Evolutionary conservation across 2,329 filamentous ascomycete species (phyloP).

Genomic region (Exophiala bonariae): DNA sequence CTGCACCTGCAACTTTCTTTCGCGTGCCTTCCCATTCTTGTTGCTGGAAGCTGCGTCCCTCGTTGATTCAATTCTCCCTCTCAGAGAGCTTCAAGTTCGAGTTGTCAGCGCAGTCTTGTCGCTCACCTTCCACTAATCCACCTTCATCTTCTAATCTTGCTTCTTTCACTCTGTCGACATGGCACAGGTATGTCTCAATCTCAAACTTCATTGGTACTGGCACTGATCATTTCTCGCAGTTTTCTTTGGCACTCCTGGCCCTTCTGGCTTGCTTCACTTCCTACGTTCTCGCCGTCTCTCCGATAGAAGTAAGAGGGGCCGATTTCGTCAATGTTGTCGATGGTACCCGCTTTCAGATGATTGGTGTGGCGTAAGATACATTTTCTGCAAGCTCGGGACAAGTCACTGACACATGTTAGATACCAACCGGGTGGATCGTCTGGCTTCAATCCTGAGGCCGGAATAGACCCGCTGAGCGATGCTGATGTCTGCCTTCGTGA

Average conservation of each 20-base stretch:
- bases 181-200: conserved; percentile 18
- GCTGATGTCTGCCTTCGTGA: conserved; percentile 60
- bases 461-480: conserved; percentile 58
- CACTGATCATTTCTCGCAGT: conserved; percentile 6
- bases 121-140: conserved; percentile 3
- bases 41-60: conserved; percentile 11
- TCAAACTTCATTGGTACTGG: not conserved
- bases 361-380: conserved; percentile 58
- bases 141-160: conserved; percentile 4
- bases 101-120: too few species aligned
- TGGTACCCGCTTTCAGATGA: conserved; percentile 60
- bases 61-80: too few species aligned
- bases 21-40: conserved; percentile 1
- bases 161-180: conserved; percentile 14
- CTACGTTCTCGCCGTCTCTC: conserved; percentile 54
- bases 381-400: not conserved
- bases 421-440: conserved; percentile 64
- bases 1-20: conserved; percentile 20
- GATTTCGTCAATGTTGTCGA: conserved; percentile 62
- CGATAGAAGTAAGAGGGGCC: conserved; percentile 58
- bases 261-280: conserved; percentile 44
- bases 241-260: conserved; percentile 25
- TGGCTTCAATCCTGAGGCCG: conserved; percentile 52
- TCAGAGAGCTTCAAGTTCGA: too few species aligned
- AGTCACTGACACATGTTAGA: conserved; percentile 28